Evolutionary conservation across 2,329 filamentous ascomycete genomes (phyloP).

Genomic region (Xylariomycetidae sp.): DNA sequence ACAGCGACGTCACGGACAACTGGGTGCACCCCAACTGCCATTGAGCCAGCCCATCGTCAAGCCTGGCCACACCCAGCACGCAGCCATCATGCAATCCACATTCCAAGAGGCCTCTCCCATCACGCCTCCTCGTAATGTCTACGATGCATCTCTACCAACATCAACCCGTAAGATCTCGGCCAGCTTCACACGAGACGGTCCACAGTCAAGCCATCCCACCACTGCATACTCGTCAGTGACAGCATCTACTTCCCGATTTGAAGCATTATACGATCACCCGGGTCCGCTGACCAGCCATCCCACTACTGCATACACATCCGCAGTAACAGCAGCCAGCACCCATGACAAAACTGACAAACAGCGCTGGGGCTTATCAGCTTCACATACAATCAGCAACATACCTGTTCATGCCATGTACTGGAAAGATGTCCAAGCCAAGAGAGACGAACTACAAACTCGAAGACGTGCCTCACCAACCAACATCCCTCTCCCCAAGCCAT

Average conservation of each 20-base stretch:
- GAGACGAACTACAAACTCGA: conserved; percentile 4
- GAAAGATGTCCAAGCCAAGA: conserved; percentile 3
- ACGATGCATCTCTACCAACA: conserved; percentile 5
- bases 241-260: conserved; percentile 10
- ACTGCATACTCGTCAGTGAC: conserved; percentile 17
- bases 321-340: conserved; percentile 6
- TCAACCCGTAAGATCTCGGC: conserved; percentile 21
- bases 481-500: conserved; percentile 6
- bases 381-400: conserved; percentile 15
- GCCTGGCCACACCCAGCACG: too few relatives aligned
- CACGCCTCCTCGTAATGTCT: conserved; percentile 6
- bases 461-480: conserved; percentile 6
- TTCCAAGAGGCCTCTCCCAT: conserved; percentile 8
- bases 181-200: conserved; percentile 14
- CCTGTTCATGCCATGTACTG: conserved; percentile 8
- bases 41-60: too few relatives aligned
- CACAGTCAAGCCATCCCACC: conserved; percentile 15
- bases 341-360: conserved; percentile 3
- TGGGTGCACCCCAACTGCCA: too few relatives aligned
- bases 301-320: conserved; percentile 1
- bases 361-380: conserved; percentile 7
- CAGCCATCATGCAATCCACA: too few relatives aligned
- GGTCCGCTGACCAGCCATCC: conserved; percentile 12
- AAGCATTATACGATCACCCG: conserved; percentile 2
- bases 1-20: too few relatives aligned